Base-by-base conservation (phyloP, 2,329 filamentous ascomycete species). In the Ophiostoma ulmi region DNA sequence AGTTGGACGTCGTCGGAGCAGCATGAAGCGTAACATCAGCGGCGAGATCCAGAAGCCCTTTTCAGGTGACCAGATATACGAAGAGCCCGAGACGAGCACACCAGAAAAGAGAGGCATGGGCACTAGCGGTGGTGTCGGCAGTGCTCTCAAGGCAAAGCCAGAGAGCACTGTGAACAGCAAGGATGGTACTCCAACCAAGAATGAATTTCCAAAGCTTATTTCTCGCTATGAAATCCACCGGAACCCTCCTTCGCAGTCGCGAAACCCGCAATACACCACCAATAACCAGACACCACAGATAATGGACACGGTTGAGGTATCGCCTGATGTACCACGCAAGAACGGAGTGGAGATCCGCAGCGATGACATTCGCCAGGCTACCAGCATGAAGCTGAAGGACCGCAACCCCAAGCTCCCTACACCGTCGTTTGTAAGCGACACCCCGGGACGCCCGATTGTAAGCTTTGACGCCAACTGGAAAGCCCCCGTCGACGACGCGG, bases 381-480 rank as follows among this genome's bases (percentile, higher is more conserved):
- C 94, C 8, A 95, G 91, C 80, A 96, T 96, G 87, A 90, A 85
- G 78, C 83, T 95, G 74, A 93, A 89, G 78, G 93, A 97, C 80
- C 90, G 94, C 77, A 97, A 93, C 80, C 81, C 89, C 71, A 96
- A 92, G 78, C 84, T 98, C 73, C 94, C 94, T 38, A 94, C 91
- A 77, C 94, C 94, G 74, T 92, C 91, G 70, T 90, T 92, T 77
- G 94, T 98, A 80, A 97, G 93, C 82, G 91, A 97, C 82, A 91
- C 87, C 77, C 91, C 91, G 76, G 93, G 93, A 76, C 89, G 94
- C 78, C 94, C 94, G 74, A 98, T 98, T 84, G 94, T 98, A 85
- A 98, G 94, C 86, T 98, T 98, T 85, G 87, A 97, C 81, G 87
- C 87, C 77, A 87, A 90, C 78, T 97, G 92, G 89, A 91, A 88